A percentile compares a stretch with the other conserved stretches of the same genome.
These are phyloP conservation scores for Orbilia ellipsospora DNA, from an alignment of 2,329 filamentous ascomycete genomes.

Conservation along the genomic window DNA sequence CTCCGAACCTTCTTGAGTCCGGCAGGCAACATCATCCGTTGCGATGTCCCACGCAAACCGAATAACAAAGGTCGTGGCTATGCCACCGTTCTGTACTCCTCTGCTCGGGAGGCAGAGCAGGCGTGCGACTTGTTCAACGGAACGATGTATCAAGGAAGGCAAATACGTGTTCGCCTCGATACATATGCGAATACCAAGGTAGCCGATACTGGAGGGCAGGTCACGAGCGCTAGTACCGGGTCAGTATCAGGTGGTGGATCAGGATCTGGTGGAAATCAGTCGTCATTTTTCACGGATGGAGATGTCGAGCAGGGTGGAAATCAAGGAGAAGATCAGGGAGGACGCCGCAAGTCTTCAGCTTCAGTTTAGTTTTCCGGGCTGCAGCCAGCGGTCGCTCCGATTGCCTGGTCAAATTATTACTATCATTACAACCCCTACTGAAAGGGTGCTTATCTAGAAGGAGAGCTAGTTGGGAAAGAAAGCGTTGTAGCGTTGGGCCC, in stretches of 20 bases:
- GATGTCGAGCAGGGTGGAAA: slow-evolving; percentile 40
- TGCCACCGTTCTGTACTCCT: slow-evolving; percentile 57
- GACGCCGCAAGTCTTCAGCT: slow-evolving; percentile 45
- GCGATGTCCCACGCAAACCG: slow-evolving; percentile 57
- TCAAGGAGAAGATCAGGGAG: slow-evolving; percentile 30
- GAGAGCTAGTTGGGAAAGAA: background rate
- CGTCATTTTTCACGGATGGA: slow-evolving; percentile 44
- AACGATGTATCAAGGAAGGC: slow-evolving; percentile 56
- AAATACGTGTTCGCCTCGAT: slow-evolving; percentile 56
- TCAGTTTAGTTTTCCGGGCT: slow-evolving; percentile 38
- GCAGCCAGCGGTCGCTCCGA: slow-evolving; percentile 25
- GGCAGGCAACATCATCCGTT: slow-evolving; percentile 56
- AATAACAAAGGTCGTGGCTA: slow-evolving; percentile 58
- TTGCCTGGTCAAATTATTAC: slow-evolving; percentile 22
- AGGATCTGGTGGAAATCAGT: slow-evolving; percentile 51
- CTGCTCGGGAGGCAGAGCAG: slow-evolving; percentile 55
- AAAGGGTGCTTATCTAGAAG: background rate
- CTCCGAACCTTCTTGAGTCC: slow-evolving; percentile 55
- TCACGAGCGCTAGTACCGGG: slow-evolving; percentile 34
- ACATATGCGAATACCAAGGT: slow-evolving; percentile 47
- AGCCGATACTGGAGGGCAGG: slow-evolving; percentile 18
- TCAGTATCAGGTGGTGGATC: slow-evolving; percentile 41
- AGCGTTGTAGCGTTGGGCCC: too few species aligned
- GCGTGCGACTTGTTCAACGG: slow-evolving; percentile 57
- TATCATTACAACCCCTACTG: slow-evolving; percentile 8